Evolutionary conservation across 202 grass and related monocot genomes (phyloP).

Genomic region (Cymbopogon flexuosus): DNA sequence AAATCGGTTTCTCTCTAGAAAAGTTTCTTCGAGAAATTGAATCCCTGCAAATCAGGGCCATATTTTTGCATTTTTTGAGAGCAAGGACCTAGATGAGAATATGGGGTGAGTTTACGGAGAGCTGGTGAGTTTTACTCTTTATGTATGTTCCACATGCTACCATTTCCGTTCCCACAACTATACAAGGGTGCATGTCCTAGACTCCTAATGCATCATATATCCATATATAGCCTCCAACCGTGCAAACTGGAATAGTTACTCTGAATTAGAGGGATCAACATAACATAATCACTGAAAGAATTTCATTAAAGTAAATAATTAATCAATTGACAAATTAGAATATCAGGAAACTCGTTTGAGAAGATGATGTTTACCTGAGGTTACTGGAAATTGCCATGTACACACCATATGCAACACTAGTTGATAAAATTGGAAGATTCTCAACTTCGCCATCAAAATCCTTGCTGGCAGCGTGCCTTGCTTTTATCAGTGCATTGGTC

Average conservation of each 20-base stretch:
- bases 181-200: conserved; percentile 13
- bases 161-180: not conserved
- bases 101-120: not conserved
- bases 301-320: conserved; percentile 24
- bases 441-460: conserved; percentile 66
- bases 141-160: not conserved
- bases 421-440: conserved; percentile 65
- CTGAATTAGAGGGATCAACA: not conserved
- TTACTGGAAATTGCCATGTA: conserved; percentile 99
- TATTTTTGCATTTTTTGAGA: not conserved
- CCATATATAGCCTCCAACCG: not conserved
- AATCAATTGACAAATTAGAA: conserved; percentile 14
- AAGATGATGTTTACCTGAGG: conserved; percentile 58
- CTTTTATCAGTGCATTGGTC: conserved; percentile 86
- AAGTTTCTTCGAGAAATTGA: not conserved
- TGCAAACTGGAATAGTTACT: not conserved
- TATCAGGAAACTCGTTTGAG: not conserved
- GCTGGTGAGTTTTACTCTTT: not conserved
- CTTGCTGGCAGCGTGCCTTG: conserved; percentile 61
- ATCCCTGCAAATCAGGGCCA: not conserved
- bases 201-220: conserved; percentile 5
- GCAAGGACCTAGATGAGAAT: not conserved
- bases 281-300: conserved; percentile 10
- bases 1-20: not conserved
- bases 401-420: conserved; percentile 85